Conservation (phyloP, 2,329 filamentous ascomycete species). For the Phialophora expanda region DNA sequence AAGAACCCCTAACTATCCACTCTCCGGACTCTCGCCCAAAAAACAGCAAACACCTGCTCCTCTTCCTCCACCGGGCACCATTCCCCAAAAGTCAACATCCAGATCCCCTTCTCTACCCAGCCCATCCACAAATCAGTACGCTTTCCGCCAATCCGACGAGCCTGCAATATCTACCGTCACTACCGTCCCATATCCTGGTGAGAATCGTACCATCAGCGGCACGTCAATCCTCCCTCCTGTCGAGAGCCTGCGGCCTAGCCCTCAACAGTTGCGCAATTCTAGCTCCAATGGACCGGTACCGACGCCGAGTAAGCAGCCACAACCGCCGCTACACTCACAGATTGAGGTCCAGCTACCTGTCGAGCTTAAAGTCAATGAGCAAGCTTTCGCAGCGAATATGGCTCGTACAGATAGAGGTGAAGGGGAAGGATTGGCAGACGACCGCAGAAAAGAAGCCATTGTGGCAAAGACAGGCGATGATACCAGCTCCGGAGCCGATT, state of each 20-base stretch:
- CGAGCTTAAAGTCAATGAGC: neutral
- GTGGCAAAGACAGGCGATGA: neutral
- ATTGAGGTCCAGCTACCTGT: neutral
- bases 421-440: neutral
- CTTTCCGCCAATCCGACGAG: neutral
- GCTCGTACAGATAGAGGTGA: neutral
- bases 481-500: neutral
- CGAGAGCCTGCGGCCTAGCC: constrained; percentile 39
- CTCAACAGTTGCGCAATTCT: constrained; percentile 36
- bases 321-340: constrained; percentile 5
- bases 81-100: constrained; percentile 28
- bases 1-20: constrained; percentile 40
- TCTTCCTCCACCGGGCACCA: constrained; percentile 42
- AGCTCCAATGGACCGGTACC: constrained; percentile 37
- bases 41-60: constrained; percentile 49
- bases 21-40: constrained; percentile 54
- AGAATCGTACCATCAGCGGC: constrained; percentile 35
- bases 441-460: neutral
- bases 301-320: constrained; percentile 40
- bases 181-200: constrained; percentile 1
- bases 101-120: constrained; percentile 16
- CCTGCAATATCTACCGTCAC: neutral
- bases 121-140: neutral
- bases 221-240: constrained; percentile 39
- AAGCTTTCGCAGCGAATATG: neutral